phyloP scores from a whole-genome alignment of 352 stramenopile genomes.

The Phytophthora meadii region DNA sequence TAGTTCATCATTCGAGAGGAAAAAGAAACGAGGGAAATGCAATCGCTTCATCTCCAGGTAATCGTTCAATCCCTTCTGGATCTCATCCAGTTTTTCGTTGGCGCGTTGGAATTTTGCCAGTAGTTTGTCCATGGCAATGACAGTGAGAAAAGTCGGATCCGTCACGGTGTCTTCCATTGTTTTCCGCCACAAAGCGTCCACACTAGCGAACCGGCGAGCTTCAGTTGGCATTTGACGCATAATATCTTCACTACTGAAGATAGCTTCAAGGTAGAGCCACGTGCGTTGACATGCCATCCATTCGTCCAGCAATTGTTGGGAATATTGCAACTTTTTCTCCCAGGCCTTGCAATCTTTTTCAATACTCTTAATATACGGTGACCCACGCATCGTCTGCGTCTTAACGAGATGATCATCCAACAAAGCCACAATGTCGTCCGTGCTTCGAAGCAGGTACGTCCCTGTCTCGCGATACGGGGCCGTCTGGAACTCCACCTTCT shows the following conservation, averaged over 20 bases:
- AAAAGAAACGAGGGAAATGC: constrained; percentile 95
- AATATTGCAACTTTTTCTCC: constrained; percentile 91
- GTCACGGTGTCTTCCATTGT: constrained; percentile 92
- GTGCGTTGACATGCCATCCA: constrained; percentile 95
- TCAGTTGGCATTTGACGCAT: constrained; percentile 96
- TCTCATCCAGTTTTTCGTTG: constrained; percentile 95
- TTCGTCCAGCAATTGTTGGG: constrained; percentile 93
- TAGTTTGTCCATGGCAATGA: constrained; percentile 90
- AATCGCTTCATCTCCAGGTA: constrained; percentile 95
- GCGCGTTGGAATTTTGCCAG: constrained; percentile 93
- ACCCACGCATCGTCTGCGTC: constrained; percentile 95
- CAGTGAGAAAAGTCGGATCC: constrained; percentile 91
- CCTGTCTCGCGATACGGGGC: constrained; percentile 93
- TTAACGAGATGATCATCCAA: constrained; percentile 96
- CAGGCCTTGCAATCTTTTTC: constrained; percentile 92
- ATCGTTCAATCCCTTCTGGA: constrained; percentile 94
- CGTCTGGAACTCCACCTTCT: constrained; percentile 93
- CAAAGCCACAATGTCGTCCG: constrained; percentile 92
- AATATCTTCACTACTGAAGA: constrained; percentile 96
- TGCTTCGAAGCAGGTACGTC: constrained; percentile 88
- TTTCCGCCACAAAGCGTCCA: constrained; percentile 92
- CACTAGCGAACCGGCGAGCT: constrained; percentile 86
- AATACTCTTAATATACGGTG: constrained; percentile 94
- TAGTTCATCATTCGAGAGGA: constrained; percentile 94
- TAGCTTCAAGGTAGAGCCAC: constrained; percentile 96